Evolutionary conservation across 176 grass and related monocot genomes (phyloP).

Genomic region (Carex cristatella): DNA sequence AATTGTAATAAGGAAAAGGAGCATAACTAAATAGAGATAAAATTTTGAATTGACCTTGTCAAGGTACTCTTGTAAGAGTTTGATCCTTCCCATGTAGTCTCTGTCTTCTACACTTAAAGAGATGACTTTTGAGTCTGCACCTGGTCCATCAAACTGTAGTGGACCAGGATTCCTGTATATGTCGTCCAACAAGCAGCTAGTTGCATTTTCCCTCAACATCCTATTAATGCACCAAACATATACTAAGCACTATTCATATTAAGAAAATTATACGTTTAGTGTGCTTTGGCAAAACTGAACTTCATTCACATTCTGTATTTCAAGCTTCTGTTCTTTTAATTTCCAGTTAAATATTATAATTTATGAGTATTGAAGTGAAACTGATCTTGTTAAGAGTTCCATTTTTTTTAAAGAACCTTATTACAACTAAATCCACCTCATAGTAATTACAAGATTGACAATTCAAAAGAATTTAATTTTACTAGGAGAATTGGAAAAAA

Average conservation of each 20-base stretch:
- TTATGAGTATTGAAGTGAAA: not conserved
- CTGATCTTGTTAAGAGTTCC: not conserved
- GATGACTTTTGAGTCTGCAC: constrained; percentile 68
- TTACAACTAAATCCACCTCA: not conserved
- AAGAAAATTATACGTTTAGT: not conserved
- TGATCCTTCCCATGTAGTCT: constrained; percentile 99
- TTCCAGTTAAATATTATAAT: not conserved
- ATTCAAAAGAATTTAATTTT: not conserved
- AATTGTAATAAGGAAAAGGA: not conserved
- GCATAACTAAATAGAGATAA: not conserved
- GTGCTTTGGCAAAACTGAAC: not conserved
- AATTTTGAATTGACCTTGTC: constrained; percentile 54
- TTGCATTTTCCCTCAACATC: constrained; percentile 65
- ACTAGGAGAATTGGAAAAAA: not conserved
- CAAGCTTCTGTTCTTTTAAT: not conserved
- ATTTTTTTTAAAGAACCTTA: not conserved
- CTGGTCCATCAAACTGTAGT: constrained; percentile 80
- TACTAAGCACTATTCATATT: not conserved
- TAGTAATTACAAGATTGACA: not conserved
- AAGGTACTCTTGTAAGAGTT: constrained; percentile 86
- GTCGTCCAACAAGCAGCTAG: constrained; percentile 83
- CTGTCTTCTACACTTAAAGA: constrained; percentile 91
- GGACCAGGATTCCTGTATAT: constrained; percentile 98
- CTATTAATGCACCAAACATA: constrained; percentile 30
- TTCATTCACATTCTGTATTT: not conserved